Evolutionary conservation across 73 alveolate species (phyloP), one percentile per base, ranked within the genome.

Genomic region (Paramecium primaurelia): DNA sequence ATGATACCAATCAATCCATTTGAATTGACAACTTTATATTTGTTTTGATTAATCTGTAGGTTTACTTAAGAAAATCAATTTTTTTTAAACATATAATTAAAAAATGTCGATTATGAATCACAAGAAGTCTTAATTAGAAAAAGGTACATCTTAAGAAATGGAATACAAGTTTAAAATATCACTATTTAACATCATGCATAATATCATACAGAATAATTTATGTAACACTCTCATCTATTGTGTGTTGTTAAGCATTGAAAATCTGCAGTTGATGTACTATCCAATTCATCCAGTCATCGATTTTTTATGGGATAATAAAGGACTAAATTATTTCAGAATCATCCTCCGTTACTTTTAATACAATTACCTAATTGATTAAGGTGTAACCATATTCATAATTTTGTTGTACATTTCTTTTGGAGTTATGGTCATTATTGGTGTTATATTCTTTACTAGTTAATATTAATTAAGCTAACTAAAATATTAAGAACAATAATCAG

Each of bases 61-160:
- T 54, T 16, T 28, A 0, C 49, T 36, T 26, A n/a, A 68, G 54
- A 36, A 68, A 22, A 68, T 68, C 85, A 32, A 68, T 30, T 26
- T 25, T 25, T 34, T 68, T 10, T 26, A 68, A 20, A 32, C 51
- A 68, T 68, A 26, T 26, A 30, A 32, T 54, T 54, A 75, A 75
- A 75, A 22, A 75, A 37, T 32, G 60, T 38, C 58, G 77, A 80
- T 80, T 80, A 80, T 80, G 91, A 80, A 80, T 80, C 73, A 80
- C n/a, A 42, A 80, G 58, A 80, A 80, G 91, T 22, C 32, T 14
- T 42, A 22, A 45, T 45, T 80, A 18, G 91, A 80, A 49, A 80
- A 80, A 44, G 91, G 91, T 5, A 26, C 77, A 8, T 80, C 71
- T 10, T 34, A 80, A 20, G 73, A 44, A 28, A 22, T 42, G 32